Conservation (phyloP, 225 moss, liverwort and hornwort species). For the Pleurozium schreberi region DNA sequence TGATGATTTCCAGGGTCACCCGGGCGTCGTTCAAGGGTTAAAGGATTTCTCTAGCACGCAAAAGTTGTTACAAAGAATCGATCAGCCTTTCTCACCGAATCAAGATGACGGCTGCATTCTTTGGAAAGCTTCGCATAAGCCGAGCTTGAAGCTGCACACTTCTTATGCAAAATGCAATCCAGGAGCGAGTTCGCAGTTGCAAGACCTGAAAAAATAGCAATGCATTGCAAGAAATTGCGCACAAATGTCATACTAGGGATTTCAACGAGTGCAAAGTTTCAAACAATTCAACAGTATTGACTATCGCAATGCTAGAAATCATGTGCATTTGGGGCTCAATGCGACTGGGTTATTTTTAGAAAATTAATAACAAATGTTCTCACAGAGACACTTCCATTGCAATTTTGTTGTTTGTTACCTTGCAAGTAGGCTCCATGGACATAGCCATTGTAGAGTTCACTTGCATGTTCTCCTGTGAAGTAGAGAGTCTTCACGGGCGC, state of each 20-base stretch:
- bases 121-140: neutral
- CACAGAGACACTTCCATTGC: neutral
- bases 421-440: constrained; percentile 62
- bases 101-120: neutral
- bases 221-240: neutral
- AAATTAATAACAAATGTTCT: neutral
- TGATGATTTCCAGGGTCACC: no score
- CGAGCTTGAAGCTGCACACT: neutral
- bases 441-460: constrained; percentile 55
- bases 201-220: neutral
- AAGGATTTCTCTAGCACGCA: neutral
- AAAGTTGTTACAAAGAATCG: neutral
- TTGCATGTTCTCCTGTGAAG: constrained; percentile 65
- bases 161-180: neutral
- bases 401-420: neutral
- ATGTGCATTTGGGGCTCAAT: no score
- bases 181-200: neutral
- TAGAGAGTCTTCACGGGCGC: constrained; percentile 45
- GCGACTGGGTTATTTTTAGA: neutral
- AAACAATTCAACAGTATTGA: neutral
- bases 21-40: no score
- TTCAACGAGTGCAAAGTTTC: neutral
- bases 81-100: neutral
- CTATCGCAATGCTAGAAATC: neutral
- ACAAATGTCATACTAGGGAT: neutral